Evolutionary conservation across 1,139 yeast genomes (phyloP), one percentile per base, ranked within the genome.

Genomic region (Hemisphaericaspora lyxosophila): DNA sequence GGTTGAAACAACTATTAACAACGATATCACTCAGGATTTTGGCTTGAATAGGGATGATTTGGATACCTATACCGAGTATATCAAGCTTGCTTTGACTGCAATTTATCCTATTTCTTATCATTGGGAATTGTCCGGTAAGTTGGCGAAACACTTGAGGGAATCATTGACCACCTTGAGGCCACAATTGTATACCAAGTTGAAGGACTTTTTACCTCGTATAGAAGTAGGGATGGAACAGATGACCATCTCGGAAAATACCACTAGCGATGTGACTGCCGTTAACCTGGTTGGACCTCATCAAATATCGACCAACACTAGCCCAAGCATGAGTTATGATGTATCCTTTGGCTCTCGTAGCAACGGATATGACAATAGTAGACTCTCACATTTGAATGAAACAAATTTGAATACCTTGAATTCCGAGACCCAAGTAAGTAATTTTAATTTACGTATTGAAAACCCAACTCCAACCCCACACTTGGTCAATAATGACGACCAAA

Each of bases 51-150:
- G 30, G 5, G 43, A 57, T n/a, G 78, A 73, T 39, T 52, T 73
- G 38, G 65, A 62, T 13, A 57, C 63, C 4, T 69, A 67, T 45
- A 62, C 70, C n/a, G 76, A 73, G 44, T 72, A 71, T 43, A 66
- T 74, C 45, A 70, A 69, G 44, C 54, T 74, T 20, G 73, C 73
- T 26, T 53, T 73, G 8, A 68, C 71, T 4, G 75, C 77, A 4
- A 67, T 70, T 12, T 64, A 62, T 36, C 73, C 73, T 35, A 71
- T 73, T 19, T 69, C 77, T 0, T 50, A 62, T 13, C 78, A 73
- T 44, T 74, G 78, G 75, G 62, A 64, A 14, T 50, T 74, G 24
- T 68, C 78, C n/a, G 66, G 71, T 4, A 73, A 70, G 43, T 52
- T 74, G 35, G 66, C 69, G 6, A 61, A 57, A 24, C 75, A 74